Base-by-base conservation (phyloP, 768 basidiomycete species). In the Russula olivacea region DNA sequence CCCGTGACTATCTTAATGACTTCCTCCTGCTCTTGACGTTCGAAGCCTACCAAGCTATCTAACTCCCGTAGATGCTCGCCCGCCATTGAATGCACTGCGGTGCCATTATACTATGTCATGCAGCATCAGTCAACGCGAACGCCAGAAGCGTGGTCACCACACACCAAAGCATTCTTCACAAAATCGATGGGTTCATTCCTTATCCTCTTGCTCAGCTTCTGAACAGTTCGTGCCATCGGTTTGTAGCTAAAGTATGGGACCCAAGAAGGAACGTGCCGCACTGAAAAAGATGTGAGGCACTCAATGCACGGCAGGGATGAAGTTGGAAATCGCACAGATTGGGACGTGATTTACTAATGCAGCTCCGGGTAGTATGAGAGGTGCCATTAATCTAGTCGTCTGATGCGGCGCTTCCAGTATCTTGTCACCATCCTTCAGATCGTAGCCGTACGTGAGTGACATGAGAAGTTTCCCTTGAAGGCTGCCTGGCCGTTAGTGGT, bases 211-310 rank as follows among this genome's bases (percentile, higher is more conserved):
- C 50, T 28, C 21, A 65, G 21, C n/a, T 40, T 19, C 12, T 41
- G 41, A 34, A 49, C 40, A 25, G 25, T 38, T 28, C 50, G 15
- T 10, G 60, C 55, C 21, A 65, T 2, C 8, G 21, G 11, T 25
- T 61, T 55, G n/a, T 56, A 52, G 43, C 52, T 61, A n/a, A 57
- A 25, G 12, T 32, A 55, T 4, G 64, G 64, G 7, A 65, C 32
- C 64, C 64, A 65, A 9, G 59, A 61, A 28, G 55, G 64, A 9
- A 65, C 41, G 14, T 56, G 25, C 28, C 40, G 32, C n/a, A 65
- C 64, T 65, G 30, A 58, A 19, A 36, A 25, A 15, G 23, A 1
- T 19, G 21, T 65, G 2, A 32, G 50, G 0, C 36, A 21, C n/a
- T 51, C 10, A 19, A 21, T 6, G 21, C n/a, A n/a, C 10, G 17